Conservation (phyloP, 2,329 filamentous ascomycete species). For the Xylaria multiplex region DNA sequence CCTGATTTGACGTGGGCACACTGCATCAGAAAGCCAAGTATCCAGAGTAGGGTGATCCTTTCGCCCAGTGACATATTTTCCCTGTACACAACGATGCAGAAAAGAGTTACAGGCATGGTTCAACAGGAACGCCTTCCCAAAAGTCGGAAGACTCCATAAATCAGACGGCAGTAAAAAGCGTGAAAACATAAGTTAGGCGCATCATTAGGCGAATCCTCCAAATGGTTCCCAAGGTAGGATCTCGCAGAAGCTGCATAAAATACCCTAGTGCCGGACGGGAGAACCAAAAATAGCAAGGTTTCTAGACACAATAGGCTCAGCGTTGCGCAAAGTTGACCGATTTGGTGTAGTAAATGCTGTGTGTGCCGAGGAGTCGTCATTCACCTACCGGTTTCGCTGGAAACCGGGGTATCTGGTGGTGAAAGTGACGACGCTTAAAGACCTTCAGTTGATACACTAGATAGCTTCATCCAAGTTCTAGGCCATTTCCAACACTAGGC, state of each 20-base stretch:
- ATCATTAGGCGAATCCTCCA: slow-evolving; percentile 17
- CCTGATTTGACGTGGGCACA: slow-evolving; percentile 14
- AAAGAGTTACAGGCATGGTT: not conserved
- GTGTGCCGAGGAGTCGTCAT: slow-evolving; percentile 21
- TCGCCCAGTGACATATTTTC: not conserved
- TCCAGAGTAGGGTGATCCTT: not conserved
- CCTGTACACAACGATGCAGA: not conserved
- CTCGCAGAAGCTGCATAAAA: not conserved
- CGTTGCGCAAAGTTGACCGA: not conserved
- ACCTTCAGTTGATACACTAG: not conserved
- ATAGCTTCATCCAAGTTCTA: slow-evolving; percentile 4
- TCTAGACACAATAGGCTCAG: slow-evolving; percentile 7
- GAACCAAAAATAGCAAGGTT: slow-evolving; percentile 20
- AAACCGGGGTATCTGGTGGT: not conserved
- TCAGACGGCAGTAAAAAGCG: not conserved
- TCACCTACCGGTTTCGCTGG: slow-evolving; percentile 15
- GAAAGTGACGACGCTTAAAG: not conserved
- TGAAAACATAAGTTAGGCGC: slow-evolving; percentile 13
- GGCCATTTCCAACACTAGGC: not conserved
- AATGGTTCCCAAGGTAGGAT: not conserved
- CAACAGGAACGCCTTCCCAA: not conserved
- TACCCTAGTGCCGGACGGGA: slow-evolving; percentile 22
- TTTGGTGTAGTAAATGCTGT: not conserved
- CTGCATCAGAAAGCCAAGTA: slow-evolving; percentile 7
- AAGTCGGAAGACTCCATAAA: not conserved